Evolutionary conservation across 208 protist genomes (phyloP).

Genomic region (Crithidia sp.): DNA sequence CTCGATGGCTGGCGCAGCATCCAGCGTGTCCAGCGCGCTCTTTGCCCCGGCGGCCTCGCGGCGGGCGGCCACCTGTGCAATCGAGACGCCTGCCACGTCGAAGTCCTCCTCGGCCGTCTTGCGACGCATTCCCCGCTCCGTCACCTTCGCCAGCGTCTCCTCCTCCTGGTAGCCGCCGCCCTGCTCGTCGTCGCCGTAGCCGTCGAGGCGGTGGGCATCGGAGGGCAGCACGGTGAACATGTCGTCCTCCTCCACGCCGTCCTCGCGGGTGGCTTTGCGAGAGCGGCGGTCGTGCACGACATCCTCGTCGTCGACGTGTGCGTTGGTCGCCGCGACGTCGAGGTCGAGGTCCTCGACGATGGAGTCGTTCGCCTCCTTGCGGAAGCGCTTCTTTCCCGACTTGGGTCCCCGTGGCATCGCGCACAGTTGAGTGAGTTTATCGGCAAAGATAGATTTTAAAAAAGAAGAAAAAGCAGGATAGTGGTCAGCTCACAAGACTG

Average conservation of each 20-base stretch:
- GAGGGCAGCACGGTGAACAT: conserved; percentile 57
- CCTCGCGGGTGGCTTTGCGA: conserved; percentile 26
- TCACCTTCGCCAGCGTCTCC: conserved; percentile 73
- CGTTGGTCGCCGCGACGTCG: conserved; percentile 49
- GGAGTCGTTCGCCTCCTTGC: conserved; percentile 38
- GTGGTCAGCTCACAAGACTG: background rate
- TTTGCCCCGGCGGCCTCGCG: conserved; percentile 27
- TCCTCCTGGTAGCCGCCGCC: conserved; percentile 80
- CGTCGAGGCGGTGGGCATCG: conserved; percentile 87
- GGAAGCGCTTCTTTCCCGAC: conserved; percentile 30
- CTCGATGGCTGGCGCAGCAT: conserved; percentile 80
- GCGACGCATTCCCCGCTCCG: conserved; percentile 62
- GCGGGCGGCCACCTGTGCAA: conserved; percentile 21
- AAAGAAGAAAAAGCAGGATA: conserved; percentile 1
- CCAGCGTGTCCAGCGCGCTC: conserved; percentile 34
- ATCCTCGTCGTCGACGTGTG: conserved; percentile 59
- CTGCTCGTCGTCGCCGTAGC: conserved; percentile 82
- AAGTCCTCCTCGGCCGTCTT: conserved; percentile 80
- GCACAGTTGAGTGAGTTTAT: background rate
- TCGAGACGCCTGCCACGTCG: conserved; percentile 69
- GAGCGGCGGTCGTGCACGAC: conserved; percentile 62
- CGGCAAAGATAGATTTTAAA: background rate
- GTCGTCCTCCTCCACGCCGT: conserved; percentile 38
- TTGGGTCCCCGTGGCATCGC: conserved; percentile 17
- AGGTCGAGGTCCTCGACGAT: conserved; percentile 87